Conservation (phyloP, 1,284 basidiomycete genomes). For the Blastosporella zonata region DNA sequence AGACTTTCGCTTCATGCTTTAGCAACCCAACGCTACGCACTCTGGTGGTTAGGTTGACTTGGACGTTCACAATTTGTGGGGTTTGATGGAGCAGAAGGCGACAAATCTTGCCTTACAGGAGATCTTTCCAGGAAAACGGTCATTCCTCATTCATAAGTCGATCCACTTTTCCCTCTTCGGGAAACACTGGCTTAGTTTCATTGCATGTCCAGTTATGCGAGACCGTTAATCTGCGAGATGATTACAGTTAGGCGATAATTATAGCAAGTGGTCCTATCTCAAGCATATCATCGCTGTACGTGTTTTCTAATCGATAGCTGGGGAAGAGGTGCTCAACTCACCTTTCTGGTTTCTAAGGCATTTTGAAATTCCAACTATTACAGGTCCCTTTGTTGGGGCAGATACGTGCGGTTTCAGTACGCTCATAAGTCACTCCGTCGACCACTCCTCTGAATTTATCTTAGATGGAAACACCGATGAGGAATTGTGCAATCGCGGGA, state of each 20-base stretch:
- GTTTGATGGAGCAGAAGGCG: conserved; percentile 60
- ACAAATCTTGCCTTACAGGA: conserved; percentile 54
- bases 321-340: neutral
- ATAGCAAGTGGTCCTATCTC: conserved; percentile 59
- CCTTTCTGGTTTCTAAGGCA: conserved; percentile 42
- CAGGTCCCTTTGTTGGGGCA: conserved; percentile 77
- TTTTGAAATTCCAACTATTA: conserved; percentile 75
- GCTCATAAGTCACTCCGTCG: conserved; percentile 19
- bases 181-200: conserved; percentile 50
- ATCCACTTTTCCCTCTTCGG: conserved; percentile 65
- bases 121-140: conserved; percentile 52
- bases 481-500: conserved; percentile 81
- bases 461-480: conserved; percentile 71
- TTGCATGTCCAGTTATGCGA: neutral
- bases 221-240: neutral
- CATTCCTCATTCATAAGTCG: conserved; percentile 70
- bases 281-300: conserved; percentile 33
- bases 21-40: conserved; percentile 62
- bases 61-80: conserved; percentile 66
- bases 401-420: conserved; percentile 67
- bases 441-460: neutral
- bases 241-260: conserved; percentile 74
- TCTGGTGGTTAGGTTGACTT: conserved; percentile 51
- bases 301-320: neutral
- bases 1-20: conserved; percentile 48